A percentile compares a stretch with the other conserved stretches of the same genome.
These are phyloP conservation scores for Kwoniella pini DNA, from an alignment of 768 basidiomycete species.

Conservation along the genomic window DNA sequence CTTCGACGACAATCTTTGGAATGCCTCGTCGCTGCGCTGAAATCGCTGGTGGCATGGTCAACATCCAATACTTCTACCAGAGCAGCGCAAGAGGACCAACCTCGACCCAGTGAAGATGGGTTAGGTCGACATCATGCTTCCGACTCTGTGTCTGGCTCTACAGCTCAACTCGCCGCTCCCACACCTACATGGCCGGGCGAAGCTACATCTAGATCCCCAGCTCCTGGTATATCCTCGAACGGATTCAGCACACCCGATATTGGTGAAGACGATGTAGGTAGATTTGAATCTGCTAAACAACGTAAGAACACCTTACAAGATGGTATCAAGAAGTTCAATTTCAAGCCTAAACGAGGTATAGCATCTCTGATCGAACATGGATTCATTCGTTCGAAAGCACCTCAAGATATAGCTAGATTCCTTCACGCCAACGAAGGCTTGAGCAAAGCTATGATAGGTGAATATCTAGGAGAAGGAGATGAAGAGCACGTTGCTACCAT, in stretches of 20 bases:
- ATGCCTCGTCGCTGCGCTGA: slow-evolving; percentile 81
- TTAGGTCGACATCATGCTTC: slow-evolving; percentile 24
- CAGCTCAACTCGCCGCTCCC: slow-evolving; percentile 31
- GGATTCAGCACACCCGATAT: slow-evolving; percentile 67
- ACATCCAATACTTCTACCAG: slow-evolving; percentile 57
- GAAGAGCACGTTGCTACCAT: slow-evolving; percentile 86
- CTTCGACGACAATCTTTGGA: slow-evolving; percentile 91
- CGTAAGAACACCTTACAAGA: slow-evolving; percentile 92
- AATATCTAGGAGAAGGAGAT: slow-evolving; percentile 95
- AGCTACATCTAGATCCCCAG: slow-evolving; percentile 15
- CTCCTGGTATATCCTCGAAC: slow-evolving; percentile 20
- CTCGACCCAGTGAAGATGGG: slow-evolving; percentile 33
- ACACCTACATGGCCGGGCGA: slow-evolving; percentile 39
- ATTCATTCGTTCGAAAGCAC: slow-evolving; percentile 72
- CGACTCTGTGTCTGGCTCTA: slow-evolving; percentile 26
- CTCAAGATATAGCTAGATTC: slow-evolving; percentile 80
- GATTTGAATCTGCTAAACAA: slow-evolving; percentile 93
- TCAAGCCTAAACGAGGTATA: slow-evolving; percentile 94
- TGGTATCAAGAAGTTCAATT: slow-evolving; percentile 96
- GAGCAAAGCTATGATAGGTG: slow-evolving; percentile 93
- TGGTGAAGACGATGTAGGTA: slow-evolving; percentile 76
- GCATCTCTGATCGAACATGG: slow-evolving; percentile 84
- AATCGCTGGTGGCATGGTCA: slow-evolving; percentile 87
- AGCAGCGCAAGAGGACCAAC: slow-evolving; percentile 21
- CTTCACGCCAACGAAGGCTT: slow-evolving; percentile 85